phyloP scores from a whole-genome alignment of 139 green algal genomes.

The Chlamydomonas applanata region DNA sequence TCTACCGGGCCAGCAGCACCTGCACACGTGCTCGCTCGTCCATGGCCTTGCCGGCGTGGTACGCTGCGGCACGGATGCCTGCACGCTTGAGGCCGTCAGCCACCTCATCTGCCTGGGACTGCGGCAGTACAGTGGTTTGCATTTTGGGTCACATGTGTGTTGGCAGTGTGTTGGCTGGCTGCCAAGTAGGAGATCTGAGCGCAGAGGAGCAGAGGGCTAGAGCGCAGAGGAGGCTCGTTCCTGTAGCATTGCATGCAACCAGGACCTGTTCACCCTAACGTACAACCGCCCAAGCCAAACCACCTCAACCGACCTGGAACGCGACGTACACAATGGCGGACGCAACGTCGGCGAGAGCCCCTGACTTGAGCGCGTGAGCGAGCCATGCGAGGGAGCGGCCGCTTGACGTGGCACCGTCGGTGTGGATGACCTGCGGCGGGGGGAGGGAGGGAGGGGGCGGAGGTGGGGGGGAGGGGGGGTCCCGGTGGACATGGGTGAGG shows the following conservation, averaged over 20 bases:
- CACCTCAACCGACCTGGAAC: slow-evolving; percentile 20
- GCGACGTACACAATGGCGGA: slow-evolving; percentile 75
- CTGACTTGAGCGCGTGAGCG: slow-evolving; percentile 40
- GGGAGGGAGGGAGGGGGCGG: background rate
- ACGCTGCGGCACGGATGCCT: slow-evolving; percentile 55
- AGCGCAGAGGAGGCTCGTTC: too few species aligned
- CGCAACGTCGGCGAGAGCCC: slow-evolving; percentile 28
- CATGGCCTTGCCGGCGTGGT: slow-evolving; percentile 70
- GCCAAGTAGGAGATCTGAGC: too few species aligned
- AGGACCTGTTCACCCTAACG: too few species aligned
- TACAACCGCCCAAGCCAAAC: background rate
- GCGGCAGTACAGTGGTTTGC: slow-evolving; percentile 12
- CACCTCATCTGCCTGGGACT: slow-evolving; percentile 68
- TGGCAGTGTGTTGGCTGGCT: too few species aligned
- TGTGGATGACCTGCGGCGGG: slow-evolving; percentile 40
- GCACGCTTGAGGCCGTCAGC: slow-evolving; percentile 49
- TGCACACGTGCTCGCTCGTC: slow-evolving; percentile 27
- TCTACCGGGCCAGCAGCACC: too few species aligned
- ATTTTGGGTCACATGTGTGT: too few species aligned
- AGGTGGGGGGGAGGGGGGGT: background rate
- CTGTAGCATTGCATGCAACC: too few species aligned
- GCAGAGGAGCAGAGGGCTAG: too few species aligned
- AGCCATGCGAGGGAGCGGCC: slow-evolving; percentile 13
- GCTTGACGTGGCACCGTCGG: slow-evolving; percentile 12
- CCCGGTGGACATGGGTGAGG: background rate